phyloP scores from a whole-genome alignment of 2,329 filamentous ascomycete genomes.

The Colletotrichum higginsianum region DNA sequence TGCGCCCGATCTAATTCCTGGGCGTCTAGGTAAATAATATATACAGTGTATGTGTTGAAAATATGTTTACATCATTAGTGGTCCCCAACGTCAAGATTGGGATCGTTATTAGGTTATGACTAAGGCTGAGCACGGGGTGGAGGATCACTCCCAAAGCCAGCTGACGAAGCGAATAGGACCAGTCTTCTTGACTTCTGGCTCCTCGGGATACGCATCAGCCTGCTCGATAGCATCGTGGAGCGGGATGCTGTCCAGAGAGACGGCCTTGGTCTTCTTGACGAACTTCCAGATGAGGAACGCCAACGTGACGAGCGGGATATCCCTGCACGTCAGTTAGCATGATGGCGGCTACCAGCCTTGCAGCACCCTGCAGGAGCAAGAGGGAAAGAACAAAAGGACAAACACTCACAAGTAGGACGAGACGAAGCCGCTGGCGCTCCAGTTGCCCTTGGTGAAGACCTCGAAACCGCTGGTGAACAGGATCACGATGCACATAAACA shows the following conservation, averaged over 20 bases:
- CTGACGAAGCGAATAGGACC: conserved; percentile 50
- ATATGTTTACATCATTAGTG: conserved; percentile 25
- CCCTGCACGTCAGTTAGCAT: conserved; percentile 55
- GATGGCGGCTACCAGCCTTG: background rate
- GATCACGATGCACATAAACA: conserved; percentile 74
- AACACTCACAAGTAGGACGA: conserved; percentile 74
- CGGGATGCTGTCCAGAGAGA: conserved; percentile 66
- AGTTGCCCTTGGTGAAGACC: conserved; percentile 74
- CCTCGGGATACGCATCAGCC: conserved; percentile 54
- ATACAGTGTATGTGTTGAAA: conserved; percentile 13
- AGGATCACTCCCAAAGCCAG: conserved; percentile 55
- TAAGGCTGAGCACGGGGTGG: too few species aligned
- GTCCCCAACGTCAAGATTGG: background rate
- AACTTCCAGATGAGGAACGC: conserved; percentile 77
- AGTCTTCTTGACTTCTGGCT: conserved; percentile 47
- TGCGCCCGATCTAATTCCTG: background rate
- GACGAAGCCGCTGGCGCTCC: conserved; percentile 70
- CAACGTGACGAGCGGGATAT: conserved; percentile 70
- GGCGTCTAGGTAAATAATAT: background rate
- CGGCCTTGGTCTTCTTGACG: conserved; percentile 72
- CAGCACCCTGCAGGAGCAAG: background rate
- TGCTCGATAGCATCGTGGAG: conserved; percentile 67
- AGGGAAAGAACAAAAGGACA: too few species aligned
- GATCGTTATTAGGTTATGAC: background rate
- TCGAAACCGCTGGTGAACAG: conserved; percentile 80